These are phyloP conservation scores for Lagerstroemia fauriei DNA, from an alignment of 441 rosid species.

Conservation along the genomic window DNA sequence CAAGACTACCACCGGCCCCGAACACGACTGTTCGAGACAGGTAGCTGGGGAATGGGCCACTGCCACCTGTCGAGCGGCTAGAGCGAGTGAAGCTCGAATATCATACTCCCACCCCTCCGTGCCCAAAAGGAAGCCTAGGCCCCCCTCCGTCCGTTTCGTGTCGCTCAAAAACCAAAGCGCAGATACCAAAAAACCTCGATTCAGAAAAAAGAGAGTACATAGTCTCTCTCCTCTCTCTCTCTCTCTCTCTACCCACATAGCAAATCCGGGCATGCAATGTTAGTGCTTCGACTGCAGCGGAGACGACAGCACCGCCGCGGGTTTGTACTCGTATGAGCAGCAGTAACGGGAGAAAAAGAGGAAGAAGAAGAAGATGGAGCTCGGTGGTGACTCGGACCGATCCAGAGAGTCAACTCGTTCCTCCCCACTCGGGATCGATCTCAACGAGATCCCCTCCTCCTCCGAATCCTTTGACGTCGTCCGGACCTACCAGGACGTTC, in stretches of 20 bases:
- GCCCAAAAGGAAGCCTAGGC: neutral
- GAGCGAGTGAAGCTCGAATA: neutral
- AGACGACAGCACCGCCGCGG: neutral
- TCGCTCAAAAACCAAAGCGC: neutral
- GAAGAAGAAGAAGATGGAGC: neutral
- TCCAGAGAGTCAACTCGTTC: slow-evolving; percentile 43
- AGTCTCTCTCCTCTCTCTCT: neutral
- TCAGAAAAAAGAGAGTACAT: neutral
- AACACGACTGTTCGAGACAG: neutral
- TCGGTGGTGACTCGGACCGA: slow-evolving; percentile 6
- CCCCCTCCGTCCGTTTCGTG: neutral
- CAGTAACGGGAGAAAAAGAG: neutral
- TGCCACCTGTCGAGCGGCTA: neutral
- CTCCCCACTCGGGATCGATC: slow-evolving; percentile 68
- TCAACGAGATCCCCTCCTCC: slow-evolving; percentile 79
- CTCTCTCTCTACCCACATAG: neutral
- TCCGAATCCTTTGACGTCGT: slow-evolving; percentile 59
- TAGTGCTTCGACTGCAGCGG: neutral
- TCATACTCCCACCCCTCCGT: neutral
- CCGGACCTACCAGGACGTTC: slow-evolving; percentile 50
- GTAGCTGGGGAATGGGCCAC: neutral
- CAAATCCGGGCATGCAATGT: neutral
- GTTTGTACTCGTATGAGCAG: neutral
- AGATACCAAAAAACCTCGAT: neutral
- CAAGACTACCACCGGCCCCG: neutral